Evolutionary conservation across 345 rosid species (phyloP).

Genomic region (Cardamine occulta): DNA sequence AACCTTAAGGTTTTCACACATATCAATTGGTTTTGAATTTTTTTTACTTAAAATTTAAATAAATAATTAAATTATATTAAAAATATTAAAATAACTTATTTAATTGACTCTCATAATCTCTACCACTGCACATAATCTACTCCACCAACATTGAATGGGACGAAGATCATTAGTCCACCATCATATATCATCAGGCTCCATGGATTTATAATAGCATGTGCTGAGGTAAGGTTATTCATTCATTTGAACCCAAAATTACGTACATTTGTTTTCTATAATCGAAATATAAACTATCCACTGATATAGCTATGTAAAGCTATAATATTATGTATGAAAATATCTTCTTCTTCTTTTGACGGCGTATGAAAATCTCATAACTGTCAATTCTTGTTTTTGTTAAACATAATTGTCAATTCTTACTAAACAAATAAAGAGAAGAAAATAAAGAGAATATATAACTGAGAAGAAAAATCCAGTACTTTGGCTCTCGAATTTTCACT

Average conservation of each 20-base stretch:
- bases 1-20: too few species aligned
- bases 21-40: too few species aligned
- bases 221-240: constrained; percentile 12
- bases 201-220: constrained; percentile 28
- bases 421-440: background rate
- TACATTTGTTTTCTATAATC: background rate
- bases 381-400: too few species aligned
- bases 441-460: too few species aligned
- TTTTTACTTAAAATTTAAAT: too few species aligned
- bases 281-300: background rate
- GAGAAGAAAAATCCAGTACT: background rate
- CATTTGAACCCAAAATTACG: constrained; percentile 13
- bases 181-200: constrained; percentile 20
- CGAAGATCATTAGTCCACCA: constrained; percentile 9
- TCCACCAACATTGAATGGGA: background rate
- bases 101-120: too few species aligned
- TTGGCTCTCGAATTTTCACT: background rate
- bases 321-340: background rate
- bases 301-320: background rate
- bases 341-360: too few species aligned
- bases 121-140: too few species aligned
- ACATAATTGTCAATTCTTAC: background rate
- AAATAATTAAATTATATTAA: too few species aligned
- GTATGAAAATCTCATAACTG: too few species aligned
- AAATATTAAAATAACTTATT: too few species aligned